Base-by-base conservation (phyloP, 23 red algal genomes). In the Gracilaria domingensis region DNA sequence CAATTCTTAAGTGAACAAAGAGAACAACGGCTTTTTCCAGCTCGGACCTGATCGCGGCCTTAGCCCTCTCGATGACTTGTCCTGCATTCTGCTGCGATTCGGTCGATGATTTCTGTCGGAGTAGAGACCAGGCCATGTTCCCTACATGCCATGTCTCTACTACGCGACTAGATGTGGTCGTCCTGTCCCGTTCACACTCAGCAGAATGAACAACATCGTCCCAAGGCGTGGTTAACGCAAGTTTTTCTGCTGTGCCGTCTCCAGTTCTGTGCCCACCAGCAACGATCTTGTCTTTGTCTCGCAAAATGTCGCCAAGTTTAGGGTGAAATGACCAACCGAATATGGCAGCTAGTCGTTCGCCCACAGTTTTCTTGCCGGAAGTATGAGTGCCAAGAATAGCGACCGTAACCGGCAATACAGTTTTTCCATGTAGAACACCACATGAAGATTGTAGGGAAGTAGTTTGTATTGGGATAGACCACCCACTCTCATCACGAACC, bases 71-170 rank as follows among this genome's bases (percentile, higher is more conserved):
- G 24, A 76, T 40, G 34, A 40, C 0, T 47, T 44, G n/a, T 26
- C 47, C 29, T 5, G 40, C 72, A 44, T 38, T 38, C 8, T 76
- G 40, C 35, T 47, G 8, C 8, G 35, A 8, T 34, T 0, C 72
- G 32, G 40, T 35, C 0, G 14, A 49, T 18, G 72, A 34, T 40
- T 40, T 76, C 5, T 23, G 18, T 76, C 72, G 72, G 21, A 76
- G 33, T 28, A 40, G 9, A 49, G 72, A 33, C 72, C 72, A 76
- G 3, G 35, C 30, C 0, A 30, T 26, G 49, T 76, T 76, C 23
- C 72, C 72, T 50, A 40, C 72, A 39, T 76, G 72, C 72, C 72
- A 76, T 6, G 72, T 76, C 72, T 76, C 72, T 6, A 76, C 72
- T 40, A 76, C 72, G 11, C 72, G 72, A 9, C 33, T 32, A 42